phyloP scores from a whole-genome alignment of 1,139 yeast genomes.

The Pichia sp. region DNA sequence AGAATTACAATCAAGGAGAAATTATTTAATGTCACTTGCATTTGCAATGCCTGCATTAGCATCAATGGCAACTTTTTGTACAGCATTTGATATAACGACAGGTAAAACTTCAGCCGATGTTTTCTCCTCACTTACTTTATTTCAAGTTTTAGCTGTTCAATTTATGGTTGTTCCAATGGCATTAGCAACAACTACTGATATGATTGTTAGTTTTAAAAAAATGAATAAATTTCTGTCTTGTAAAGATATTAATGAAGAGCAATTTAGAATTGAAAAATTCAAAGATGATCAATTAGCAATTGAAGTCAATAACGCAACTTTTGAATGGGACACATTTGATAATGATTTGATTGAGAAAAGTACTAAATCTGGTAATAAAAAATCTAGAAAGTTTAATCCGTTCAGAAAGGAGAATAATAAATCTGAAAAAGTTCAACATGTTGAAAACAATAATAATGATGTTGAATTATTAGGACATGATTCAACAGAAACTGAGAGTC shows the following conservation, averaged over 20 bases:
- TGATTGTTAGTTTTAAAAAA: constrained; percentile 38
- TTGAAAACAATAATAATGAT: not conserved
- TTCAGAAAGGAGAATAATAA: not conserved
- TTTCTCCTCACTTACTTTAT: constrained; percentile 75
- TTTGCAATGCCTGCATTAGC: constrained; percentile 39
- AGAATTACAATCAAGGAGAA: constrained; percentile 38
- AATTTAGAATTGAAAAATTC: constrained; percentile 8
- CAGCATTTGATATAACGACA: constrained; percentile 48
- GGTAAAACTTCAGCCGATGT: constrained; percentile 59
- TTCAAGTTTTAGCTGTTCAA: constrained; percentile 49
- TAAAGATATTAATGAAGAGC: constrained; percentile 16
- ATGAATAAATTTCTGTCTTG: constrained; percentile 32
- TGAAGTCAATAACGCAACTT: constrained; percentile 33
- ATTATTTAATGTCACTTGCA: constrained; percentile 37
- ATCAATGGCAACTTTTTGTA: constrained; percentile 59
- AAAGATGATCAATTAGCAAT: constrained; percentile 26
- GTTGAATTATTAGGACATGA: not conserved
- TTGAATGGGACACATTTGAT: constrained; percentile 40
- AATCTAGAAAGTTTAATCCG: not conserved
- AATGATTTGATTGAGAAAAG: constrained; percentile 20
- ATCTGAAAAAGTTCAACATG: not conserved
- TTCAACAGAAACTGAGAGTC: not conserved
- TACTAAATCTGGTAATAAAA: not conserved
- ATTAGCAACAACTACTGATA: constrained; percentile 42
- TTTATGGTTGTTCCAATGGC: constrained; percentile 63